Percentiles rank a stretch among this genome's conserved stretches.
Evolutionary conservation across 768 basidiomycete species (phyloP).

Genomic region (Russula sp.): DNA sequence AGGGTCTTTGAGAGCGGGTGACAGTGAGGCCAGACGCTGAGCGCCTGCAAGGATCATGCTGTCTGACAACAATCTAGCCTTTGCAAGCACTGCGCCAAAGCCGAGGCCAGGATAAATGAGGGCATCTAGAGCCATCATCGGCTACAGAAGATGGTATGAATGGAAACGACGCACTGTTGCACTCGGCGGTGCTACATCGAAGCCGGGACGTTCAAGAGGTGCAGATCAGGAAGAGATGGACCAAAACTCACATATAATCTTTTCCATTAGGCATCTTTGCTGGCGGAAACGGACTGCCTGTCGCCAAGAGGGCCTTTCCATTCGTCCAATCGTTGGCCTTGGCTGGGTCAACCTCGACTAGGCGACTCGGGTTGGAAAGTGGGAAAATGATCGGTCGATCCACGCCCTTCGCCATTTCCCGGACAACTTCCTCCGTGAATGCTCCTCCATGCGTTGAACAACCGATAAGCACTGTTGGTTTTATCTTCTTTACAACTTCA

Average conservation of each 20-base stretch:
- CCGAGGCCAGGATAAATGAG: slow-evolving; percentile 85
- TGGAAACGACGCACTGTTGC: slow-evolving; percentile 46
- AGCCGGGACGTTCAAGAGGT: neutral
- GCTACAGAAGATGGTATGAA: neutral
- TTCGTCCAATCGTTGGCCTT: slow-evolving; percentile 74
- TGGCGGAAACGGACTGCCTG: slow-evolving; percentile 78
- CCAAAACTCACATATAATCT: slow-evolving; percentile 51
- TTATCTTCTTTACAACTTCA: slow-evolving; percentile 64
- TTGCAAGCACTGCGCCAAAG: slow-evolving; percentile 67
- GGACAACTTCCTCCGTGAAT: slow-evolving; percentile 69
- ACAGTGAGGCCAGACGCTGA: slow-evolving; percentile 63
- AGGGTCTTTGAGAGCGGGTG: slow-evolving; percentile 68
- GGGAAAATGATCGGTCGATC: slow-evolving; percentile 82
- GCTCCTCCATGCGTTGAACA: slow-evolving; percentile 73
- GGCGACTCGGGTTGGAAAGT: slow-evolving; percentile 70
- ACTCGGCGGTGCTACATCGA: slow-evolving; percentile 56
- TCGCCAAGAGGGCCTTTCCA: slow-evolving; percentile 75
- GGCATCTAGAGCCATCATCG: slow-evolving; percentile 41
- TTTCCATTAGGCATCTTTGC: slow-evolving; percentile 61
- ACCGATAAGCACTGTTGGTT: slow-evolving; percentile 81
- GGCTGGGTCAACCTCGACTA: slow-evolving; percentile 70
- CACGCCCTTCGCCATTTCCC: slow-evolving; percentile 58
- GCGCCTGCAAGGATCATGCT: slow-evolving; percentile 87
- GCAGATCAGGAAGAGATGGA: neutral
- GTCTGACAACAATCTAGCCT: slow-evolving; percentile 62